These are phyloP conservation scores for Dothideomycetes sp. DNA, from an alignment of 2,329 filamentous ascomycete genomes.

Conservation along the genomic window DNA sequence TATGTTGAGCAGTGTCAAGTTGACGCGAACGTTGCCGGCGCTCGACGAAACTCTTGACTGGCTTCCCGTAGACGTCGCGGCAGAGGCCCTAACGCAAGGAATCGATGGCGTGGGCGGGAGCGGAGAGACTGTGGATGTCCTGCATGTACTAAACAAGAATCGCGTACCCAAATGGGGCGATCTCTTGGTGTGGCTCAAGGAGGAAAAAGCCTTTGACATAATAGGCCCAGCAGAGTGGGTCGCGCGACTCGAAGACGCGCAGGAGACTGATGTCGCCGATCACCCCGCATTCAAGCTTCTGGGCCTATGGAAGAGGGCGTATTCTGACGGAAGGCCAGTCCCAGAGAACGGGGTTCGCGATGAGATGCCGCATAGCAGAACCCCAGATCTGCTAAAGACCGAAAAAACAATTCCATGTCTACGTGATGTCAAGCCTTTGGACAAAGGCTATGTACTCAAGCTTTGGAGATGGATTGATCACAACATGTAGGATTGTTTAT, in stretches of 20 bases:
- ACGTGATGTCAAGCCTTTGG: constrained; percentile 26
- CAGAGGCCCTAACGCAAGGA: constrained; percentile 30
- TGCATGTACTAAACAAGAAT: constrained; percentile 40
- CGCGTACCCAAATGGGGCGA: constrained; percentile 32
- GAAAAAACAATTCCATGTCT: constrained; percentile 24
- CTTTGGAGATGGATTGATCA: constrained; percentile 31
- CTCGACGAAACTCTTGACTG: constrained; percentile 31
- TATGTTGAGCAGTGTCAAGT: constrained; percentile 30
- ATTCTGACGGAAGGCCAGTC: constrained; percentile 14
- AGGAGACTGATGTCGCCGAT: constrained; percentile 12
- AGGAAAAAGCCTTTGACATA: constrained; percentile 27
- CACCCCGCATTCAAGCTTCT: constrained; percentile 38
- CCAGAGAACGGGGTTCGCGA: constrained; percentile 1
- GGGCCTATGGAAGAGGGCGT: constrained; percentile 38
- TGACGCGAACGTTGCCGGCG: constrained; percentile 29
- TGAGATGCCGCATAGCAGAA: neutral
- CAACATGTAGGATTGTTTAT: constrained; percentile 13
- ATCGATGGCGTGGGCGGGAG: constrained; percentile 14
- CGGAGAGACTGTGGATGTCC: constrained; percentile 21
- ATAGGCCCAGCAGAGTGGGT: constrained; percentile 33
- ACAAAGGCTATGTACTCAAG: constrained; percentile 31
- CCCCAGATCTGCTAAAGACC: constrained; percentile 20
- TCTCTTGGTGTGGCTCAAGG: constrained; percentile 35
- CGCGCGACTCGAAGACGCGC: constrained; percentile 19
- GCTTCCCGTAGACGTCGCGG: constrained; percentile 37